A percentile compares a stretch with the other conserved stretches of the same genome.
phyloP scores from a whole-genome alignment of 2,329 filamentous ascomycete species.

The Sporothrix curviconia region DNA sequence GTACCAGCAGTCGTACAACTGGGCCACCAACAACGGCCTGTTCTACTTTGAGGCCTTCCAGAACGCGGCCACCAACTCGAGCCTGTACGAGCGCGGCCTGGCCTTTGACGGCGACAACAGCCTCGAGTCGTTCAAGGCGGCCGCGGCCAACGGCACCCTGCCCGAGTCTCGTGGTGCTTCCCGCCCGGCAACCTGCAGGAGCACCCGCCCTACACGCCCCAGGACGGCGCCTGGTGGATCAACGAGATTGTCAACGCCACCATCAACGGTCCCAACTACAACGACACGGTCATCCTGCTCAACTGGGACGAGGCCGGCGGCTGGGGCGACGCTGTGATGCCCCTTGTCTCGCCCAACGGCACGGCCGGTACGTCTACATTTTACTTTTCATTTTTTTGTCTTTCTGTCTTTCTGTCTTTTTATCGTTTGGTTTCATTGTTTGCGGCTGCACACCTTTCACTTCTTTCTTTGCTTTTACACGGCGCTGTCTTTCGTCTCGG shows the following conservation, averaged over 20 bases:
- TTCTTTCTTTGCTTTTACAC: not conserved
- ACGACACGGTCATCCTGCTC: constrained; percentile 43
- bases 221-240: constrained; percentile 50
- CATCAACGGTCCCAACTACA: constrained; percentile 40
- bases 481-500: too few relatives aligned
- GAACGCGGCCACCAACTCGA: constrained; percentile 33
- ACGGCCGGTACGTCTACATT: constrained; percentile 29
- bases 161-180: constrained; percentile 47
- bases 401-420: not conserved
- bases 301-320: constrained; percentile 49
- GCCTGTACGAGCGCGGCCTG: constrained; percentile 40
- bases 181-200: constrained; percentile 46
- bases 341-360: constrained; percentile 41
- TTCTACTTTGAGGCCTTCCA: constrained; percentile 49
- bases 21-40: constrained; percentile 48
- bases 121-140: constrained; percentile 43
- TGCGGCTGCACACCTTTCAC: too few relatives aligned
- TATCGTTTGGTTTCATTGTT: too few relatives aligned
- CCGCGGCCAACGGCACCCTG: constrained; percentile 43
- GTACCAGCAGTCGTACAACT: constrained; percentile 41
- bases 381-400: not conserved
- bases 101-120: constrained; percentile 34
- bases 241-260: constrained; percentile 46
- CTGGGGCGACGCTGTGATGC: constrained; percentile 49
- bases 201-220: constrained; percentile 46